Evolutionary conservation across 2,329 filamentous ascomycete species (phyloP), one percentile per base, ranked within the genome.

Genomic region (Hymenoscyphus salicellus): DNA sequence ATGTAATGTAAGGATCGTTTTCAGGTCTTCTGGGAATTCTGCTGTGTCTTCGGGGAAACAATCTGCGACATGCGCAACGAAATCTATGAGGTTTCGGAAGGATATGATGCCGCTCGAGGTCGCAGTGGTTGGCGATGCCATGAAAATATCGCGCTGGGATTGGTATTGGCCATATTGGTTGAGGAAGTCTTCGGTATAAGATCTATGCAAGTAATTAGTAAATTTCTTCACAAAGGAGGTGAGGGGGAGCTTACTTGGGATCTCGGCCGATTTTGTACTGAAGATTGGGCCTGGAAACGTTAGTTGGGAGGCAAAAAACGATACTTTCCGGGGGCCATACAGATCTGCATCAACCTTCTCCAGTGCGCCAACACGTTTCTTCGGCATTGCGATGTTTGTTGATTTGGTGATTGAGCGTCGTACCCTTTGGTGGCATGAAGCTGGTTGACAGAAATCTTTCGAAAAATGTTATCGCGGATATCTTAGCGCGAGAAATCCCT

Each of bases 261-360:
- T 97, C 93, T 77, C 89, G 86, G 69, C 90, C 86, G 75, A 97
- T 93, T 80, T 96, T 97, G 82, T 96, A 92, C 76, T 96, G 93
- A 60, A 97, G 81, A 78, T 90, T 95, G 69, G 92, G 88, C 73
- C 88, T 90, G 74, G 59, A 64, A 16, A 66, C 76, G 77, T 72
- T 61, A 65, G 67, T 55, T 38, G 32, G 63, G 36, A 61, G 28
- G 46, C 69, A 61, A 66, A 58, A n/a, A 61, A 63, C 66, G 49
- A 71, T 66, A 60, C 36, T 28, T 55, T 59, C n/a, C 16, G 41
- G 61, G 59, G 20, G 49, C 75, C 86, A 68, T 77, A 90, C 84
- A 96, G 82, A 78, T 96, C 92, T 38, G 93, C 93, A 76, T 97
- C 93, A 72, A 97, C 88, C 84, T 97, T 97, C 80, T 97, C 93